Evolutionary conservation across 495 filamentous ascomycete genomes (phyloP).

Genomic region (Penicillium arizonense): DNA sequence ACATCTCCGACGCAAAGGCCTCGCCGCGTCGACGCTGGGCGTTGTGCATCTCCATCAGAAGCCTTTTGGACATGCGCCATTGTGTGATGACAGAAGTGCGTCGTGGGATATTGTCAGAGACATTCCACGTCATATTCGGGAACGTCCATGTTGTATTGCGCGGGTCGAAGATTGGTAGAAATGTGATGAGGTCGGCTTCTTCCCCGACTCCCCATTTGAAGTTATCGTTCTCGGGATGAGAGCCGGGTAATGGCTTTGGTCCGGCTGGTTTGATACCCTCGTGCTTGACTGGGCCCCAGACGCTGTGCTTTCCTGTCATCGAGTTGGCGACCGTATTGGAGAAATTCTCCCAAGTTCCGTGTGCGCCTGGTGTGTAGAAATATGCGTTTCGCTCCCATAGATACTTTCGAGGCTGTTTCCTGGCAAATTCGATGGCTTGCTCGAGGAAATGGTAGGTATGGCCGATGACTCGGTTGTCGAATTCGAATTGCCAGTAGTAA

Average conservation of each 20-base stretch:
- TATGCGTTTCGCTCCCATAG: slow-evolving; percentile 72
- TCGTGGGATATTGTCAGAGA: slow-evolving; percentile 52
- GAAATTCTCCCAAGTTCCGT: slow-evolving; percentile 58
- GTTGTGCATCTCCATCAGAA: not conserved
- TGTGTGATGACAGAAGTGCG: slow-evolving; percentile 26
- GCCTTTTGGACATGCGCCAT: not conserved
- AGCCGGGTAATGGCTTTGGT: slow-evolving; percentile 51
- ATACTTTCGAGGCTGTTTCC: slow-evolving; percentile 59
- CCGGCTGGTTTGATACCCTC: slow-evolving; percentile 55
- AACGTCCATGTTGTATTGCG: slow-evolving; percentile 58
- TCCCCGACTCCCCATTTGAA: slow-evolving; percentile 72
- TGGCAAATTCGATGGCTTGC: slow-evolving; percentile 56
- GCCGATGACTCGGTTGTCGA: slow-evolving; percentile 65
- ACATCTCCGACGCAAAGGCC: slow-evolving; percentile 65
- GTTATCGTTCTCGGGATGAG: slow-evolving; percentile 52
- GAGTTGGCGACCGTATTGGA: slow-evolving; percentile 45
- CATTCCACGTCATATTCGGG: slow-evolving; percentile 56
- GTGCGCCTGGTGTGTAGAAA: slow-evolving; percentile 62
- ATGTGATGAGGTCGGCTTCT: slow-evolving; percentile 69
- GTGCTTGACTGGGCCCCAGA: slow-evolving; percentile 61
- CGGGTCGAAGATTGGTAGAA: slow-evolving; percentile 67
- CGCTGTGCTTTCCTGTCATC: slow-evolving; percentile 36
- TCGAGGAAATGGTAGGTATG: slow-evolving; percentile 68
- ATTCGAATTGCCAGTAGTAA: slow-evolving; percentile 73
- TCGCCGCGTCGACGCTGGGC: slow-evolving; percentile 36